Conservation (phyloP, 495 filamentous ascomycete genomes). For the Penicillium longicatenatum region DNA sequence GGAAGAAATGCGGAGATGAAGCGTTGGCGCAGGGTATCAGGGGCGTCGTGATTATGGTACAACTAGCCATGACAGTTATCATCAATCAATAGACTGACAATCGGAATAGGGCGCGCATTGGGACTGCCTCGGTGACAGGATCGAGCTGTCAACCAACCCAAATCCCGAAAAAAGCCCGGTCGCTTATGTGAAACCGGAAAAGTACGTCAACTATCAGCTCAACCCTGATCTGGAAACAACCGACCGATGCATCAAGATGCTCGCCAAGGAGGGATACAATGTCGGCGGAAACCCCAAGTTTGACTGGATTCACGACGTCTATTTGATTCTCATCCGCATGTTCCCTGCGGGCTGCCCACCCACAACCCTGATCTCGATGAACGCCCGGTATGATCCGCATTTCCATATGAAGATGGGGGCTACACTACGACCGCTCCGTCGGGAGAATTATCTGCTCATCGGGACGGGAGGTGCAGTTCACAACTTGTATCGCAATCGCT, state of each 20-base stretch:
- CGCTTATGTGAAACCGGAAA: slow-evolving; percentile 58
- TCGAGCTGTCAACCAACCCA: slow-evolving; percentile 59
- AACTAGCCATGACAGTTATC: neutral
- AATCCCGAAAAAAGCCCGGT: slow-evolving; percentile 57
- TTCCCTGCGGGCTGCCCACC: slow-evolving; percentile 59
- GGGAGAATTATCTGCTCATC: slow-evolving; percentile 55
- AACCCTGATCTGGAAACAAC: slow-evolving; percentile 54
- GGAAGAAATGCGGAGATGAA: slow-evolving; percentile 62
- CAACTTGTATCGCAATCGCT: slow-evolving; percentile 64
- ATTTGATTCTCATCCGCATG: slow-evolving; percentile 64
- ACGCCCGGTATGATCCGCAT: slow-evolving; percentile 62
- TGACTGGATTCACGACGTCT: slow-evolving; percentile 68
- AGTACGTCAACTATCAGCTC: slow-evolving; percentile 58
- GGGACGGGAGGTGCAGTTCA: slow-evolving; percentile 65
- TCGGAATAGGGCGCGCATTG: slow-evolving; percentile 58
- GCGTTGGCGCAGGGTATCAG: slow-evolving; percentile 57
- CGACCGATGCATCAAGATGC: slow-evolving; percentile 44
- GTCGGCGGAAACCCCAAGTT: slow-evolving; percentile 49
- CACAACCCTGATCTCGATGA: slow-evolving; percentile 58
- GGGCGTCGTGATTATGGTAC: slow-evolving; percentile 64
- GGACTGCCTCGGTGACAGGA: slow-evolving; percentile 48
- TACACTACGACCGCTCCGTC: slow-evolving; percentile 51
- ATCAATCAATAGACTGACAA: neutral
- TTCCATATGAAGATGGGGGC: slow-evolving; percentile 58
- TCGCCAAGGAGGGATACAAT: slow-evolving; percentile 52